Evolutionary conservation across 495 filamentous ascomycete species (phyloP), one percentile per base, ranked within the genome.

Genomic region (Penicillium parvum): DNA sequence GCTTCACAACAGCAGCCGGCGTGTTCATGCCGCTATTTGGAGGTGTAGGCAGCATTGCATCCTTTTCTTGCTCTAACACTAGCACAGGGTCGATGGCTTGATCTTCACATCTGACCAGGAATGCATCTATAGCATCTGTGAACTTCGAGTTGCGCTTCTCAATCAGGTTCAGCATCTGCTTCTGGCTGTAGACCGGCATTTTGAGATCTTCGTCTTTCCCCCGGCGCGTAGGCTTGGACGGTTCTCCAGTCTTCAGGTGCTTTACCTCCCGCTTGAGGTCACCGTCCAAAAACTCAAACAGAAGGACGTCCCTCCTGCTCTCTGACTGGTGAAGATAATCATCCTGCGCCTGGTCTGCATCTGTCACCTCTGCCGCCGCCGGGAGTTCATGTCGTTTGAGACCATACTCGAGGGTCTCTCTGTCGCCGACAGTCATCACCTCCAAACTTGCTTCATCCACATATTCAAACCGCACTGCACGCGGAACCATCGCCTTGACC

Each of bases 131-230:
- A 0, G 90, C 88, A 50, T 83, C 82, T 0, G 70, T 67, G 49
- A 98, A 97, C 64, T 94, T 95, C 14, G 66, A 64, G 57, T 96
- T 95, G 43, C 92, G 73, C 65, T 94, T 95, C 65, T 94, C 90
- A 53, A 98, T 97, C 50, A 96, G 60, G 37, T 72, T 75, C 58
- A 84, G 85, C 82, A 97, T 86, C 70, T 95, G 87, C 63, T 88
- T 89, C 69, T 95, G 89, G 44, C 87, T 88, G 63, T 79, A 95
- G 12, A 95, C 86, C 1, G 92, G 92, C 86, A 96, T 92, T 65
- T 87, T 94, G 57, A 96, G 51, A 39, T 90, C 81, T 52, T 96
- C 89, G 27, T 88, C 75, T 47, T 76, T 75, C 45, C 85, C 72
- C 52, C 74, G 81, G 43, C 75, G 74, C 16, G 63, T 75, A 2